A percentile compares a stretch with the other conserved stretches of the same genome.
phyloP scores from a whole-genome alignment of 768 basidiomycete species.

The Trichaptum fuscoviolaceum region DNA sequence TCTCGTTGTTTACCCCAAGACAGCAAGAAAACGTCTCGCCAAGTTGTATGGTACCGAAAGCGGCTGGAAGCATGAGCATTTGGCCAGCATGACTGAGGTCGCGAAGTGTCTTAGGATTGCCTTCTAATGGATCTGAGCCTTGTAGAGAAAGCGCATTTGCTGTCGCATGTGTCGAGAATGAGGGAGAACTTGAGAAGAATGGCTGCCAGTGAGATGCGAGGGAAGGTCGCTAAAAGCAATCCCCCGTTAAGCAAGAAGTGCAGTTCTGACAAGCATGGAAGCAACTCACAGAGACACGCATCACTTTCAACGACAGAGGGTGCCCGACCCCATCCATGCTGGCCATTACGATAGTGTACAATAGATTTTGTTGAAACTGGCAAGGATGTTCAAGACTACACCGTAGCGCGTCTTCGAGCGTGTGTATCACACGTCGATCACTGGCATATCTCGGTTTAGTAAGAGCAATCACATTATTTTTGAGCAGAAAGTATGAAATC shows the following conservation, averaged over 20 bases:
- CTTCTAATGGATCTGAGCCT: constrained; percentile 60
- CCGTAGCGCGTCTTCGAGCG: too few species aligned
- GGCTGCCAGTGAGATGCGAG: constrained; percentile 78
- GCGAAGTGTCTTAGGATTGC: constrained; percentile 78
- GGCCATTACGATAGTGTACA: background rate
- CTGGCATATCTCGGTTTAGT: background rate
- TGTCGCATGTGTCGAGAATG: constrained; percentile 78
- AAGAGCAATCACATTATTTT: background rate
- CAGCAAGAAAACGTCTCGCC: constrained; percentile 86
- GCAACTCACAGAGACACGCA: constrained; percentile 76
- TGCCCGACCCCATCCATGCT: constrained; percentile 54
- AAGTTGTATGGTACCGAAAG: constrained; percentile 83
- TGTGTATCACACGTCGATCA: background rate
- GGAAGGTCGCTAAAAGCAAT: constrained; percentile 53
- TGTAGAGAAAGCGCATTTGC: constrained; percentile 74
- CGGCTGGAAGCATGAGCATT: constrained; percentile 71
- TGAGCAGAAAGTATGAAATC: background rate
- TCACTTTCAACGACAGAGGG: constrained; percentile 76
- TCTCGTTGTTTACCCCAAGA: constrained; percentile 79
- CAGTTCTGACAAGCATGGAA: constrained; percentile 2
- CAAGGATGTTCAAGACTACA: too few species aligned
- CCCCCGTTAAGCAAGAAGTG: constrained; percentile 9
- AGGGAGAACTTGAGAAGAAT: constrained; percentile 78
- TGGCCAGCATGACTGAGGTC: constrained; percentile 78
- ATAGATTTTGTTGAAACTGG: too few species aligned